Evolutionary conservation across 2,329 filamentous ascomycete species (phyloP), one percentile per base, ranked within the genome.

Genomic region (Calonectria pseudoreteaudii): DNA sequence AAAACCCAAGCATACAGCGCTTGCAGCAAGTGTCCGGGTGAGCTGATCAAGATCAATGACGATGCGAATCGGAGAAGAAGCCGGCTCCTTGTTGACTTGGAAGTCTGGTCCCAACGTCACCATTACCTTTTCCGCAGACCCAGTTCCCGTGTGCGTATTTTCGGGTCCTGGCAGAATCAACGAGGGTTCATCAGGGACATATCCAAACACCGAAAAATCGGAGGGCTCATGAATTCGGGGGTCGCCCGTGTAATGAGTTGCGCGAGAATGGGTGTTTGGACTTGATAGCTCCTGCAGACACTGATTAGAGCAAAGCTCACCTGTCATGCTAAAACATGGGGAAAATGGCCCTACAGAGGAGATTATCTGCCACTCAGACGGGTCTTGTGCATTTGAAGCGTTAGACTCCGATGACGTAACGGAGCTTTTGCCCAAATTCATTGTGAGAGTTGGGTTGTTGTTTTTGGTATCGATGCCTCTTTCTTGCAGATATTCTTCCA

Each of bases 401-500:
- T 8, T 10, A 11, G 62, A 18, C 9, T 28, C 3, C 8, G 62
- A 34, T 20, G 26, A 18, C 16, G 11, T 5, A 10, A 23, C 13
- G 20, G 11, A 6, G 30, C 16, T 50, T 13, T 26, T 18, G 13
- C 50, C 31, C n/a, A 49, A 28, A 26, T 41, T 36, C 30, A 52
- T n/a, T 2, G 62, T 36, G 2, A 50, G 20, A 16, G 20, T 53
- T n/a, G 30, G 13, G 31, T 20, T 31, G 23, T 18, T 60, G 2
- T n/a, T 50, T 14, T 53, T 53, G 1, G 67, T 3, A 16, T 49
- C 52, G 13, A 74, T 74, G 0, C 72, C 72, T 10, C 72, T 47
- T 5, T 74, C 69, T 18, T 74, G 64, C 13, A 74, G 34, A 20
- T 74, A 74, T 49, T 74, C 72, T 23, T 74, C 72, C 26, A 72